Evolutionary conservation across 306 rosid species (phyloP).

Genomic region (Macrotyloma uniflorum): DNA sequence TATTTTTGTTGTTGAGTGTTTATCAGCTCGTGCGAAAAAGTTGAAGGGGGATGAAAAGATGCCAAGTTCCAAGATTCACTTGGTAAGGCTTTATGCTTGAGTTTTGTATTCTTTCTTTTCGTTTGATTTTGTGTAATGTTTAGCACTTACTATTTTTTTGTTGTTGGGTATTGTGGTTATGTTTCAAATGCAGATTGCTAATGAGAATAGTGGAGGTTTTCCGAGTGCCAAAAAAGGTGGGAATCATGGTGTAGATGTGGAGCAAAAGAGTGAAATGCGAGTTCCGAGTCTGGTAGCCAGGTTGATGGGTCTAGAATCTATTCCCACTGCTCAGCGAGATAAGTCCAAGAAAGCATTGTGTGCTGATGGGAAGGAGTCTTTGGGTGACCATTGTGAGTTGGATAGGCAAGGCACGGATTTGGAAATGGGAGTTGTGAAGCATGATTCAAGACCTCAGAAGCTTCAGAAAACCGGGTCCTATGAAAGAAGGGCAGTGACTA

Average conservation of each 20-base stretch:
- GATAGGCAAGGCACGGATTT: slow-evolving; percentile 49
- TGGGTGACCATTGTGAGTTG: slow-evolving; percentile 33
- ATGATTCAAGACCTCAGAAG: slow-evolving; percentile 85
- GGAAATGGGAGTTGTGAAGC: slow-evolving; percentile 57
- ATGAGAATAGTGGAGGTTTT: slow-evolving; percentile 85
- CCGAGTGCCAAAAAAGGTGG: slow-evolving; percentile 63
- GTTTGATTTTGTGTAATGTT: slow-evolving; percentile 12
- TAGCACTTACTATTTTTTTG: neutral
- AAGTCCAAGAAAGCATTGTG: slow-evolving; percentile 57
- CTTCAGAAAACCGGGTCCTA: slow-evolving; percentile 64
- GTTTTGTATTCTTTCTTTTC: neutral
- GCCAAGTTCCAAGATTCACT: slow-evolving; percentile 72
- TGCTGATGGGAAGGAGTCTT: slow-evolving; percentile 42
- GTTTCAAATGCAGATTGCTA: slow-evolving; percentile 68
- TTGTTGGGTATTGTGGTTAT: slow-evolving; percentile 18
- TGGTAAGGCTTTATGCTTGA: slow-evolving; percentile 52
- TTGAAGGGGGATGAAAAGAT: slow-evolving; percentile 76
- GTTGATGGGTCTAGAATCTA: slow-evolving; percentile 87
- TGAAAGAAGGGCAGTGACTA: slow-evolving; percentile 69
- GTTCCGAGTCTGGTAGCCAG: slow-evolving; percentile 83
- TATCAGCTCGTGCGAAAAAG: slow-evolving; percentile 66
- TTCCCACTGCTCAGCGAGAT: slow-evolving; percentile 63
- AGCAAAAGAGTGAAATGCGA: slow-evolving; percentile 61
- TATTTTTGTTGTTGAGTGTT: slow-evolving; percentile 29
- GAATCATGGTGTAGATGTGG: slow-evolving; percentile 49